Percentiles rank a stretch among this genome's conserved stretches.
Evolutionary conservation across 2,329 filamentous ascomycete genomes (phyloP).

Genomic region (Pleomassaria siparia): DNA sequence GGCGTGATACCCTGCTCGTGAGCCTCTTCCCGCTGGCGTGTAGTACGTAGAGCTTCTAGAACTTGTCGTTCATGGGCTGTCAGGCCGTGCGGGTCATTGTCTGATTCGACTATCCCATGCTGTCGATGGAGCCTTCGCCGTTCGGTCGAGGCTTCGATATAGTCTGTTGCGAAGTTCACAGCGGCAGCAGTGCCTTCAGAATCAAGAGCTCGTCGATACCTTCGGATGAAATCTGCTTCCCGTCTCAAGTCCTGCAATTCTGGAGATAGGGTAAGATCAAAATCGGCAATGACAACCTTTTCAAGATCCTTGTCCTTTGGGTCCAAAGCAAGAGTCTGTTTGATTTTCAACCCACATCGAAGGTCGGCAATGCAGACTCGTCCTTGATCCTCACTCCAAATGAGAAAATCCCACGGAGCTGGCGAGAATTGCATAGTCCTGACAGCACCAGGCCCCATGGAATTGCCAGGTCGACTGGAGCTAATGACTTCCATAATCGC

Average conservation of each 20-base stretch:
- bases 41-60: slow-evolving; percentile 48
- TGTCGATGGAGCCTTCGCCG: slow-evolving; percentile 34
- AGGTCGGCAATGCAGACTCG: slow-evolving; percentile 74
- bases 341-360: slow-evolving; percentile 64
- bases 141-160: slow-evolving; percentile 45
- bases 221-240: slow-evolving; percentile 48
- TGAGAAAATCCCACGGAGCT: slow-evolving; percentile 83
- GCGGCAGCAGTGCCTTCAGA: slow-evolving; percentile 41
- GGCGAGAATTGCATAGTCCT: slow-evolving; percentile 92
- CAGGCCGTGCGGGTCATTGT: slow-evolving; percentile 50
- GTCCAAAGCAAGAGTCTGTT: slow-evolving; percentile 69
- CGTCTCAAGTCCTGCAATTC: slow-evolving; percentile 52
- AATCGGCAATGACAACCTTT: slow-evolving; percentile 59
- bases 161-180: slow-evolving; percentile 46
- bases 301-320: slow-evolving; percentile 58
- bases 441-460: slow-evolving; percentile 71
- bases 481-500: slow-evolving; percentile 74
- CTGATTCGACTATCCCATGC: slow-evolving; percentile 42
- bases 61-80: slow-evolving; percentile 50
- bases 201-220: slow-evolving; percentile 44
- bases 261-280: slow-evolving; percentile 32
- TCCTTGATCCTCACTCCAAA: slow-evolving; percentile 90
- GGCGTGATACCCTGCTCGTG: slow-evolving; percentile 40
- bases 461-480: slow-evolving; percentile 69
- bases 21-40: slow-evolving; percentile 47